Evolutionary conservation across 1,139 yeast genomes (phyloP), one percentile per base, ranked within the genome.

Genomic region (Kurtzmaniella quercitrusa): DNA sequence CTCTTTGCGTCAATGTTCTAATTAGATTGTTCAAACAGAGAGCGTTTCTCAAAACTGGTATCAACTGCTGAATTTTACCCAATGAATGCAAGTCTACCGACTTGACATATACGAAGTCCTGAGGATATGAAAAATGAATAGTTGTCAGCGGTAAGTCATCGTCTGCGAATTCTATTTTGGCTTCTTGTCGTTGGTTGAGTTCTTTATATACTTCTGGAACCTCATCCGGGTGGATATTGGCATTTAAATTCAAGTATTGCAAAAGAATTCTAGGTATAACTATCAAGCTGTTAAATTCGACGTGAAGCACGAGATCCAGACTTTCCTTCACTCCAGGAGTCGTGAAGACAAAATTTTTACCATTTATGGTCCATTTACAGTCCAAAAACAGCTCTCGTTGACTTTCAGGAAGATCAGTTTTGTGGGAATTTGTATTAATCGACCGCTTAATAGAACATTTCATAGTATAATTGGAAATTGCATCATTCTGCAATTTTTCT

Each of bases 41-140:
- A 38, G 57, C 63, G 48, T 65, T 71, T 14, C 76, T 53, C 15
- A 68, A 52, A 0, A 61, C 50, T 1, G 66, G 60, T 3, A 71
- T 40, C 15, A 69, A 41, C 9, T 46, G 48, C 1, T 63, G 47
- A 2, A 70, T 52, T 28, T 62, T 65, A 7, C 45, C 43, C 17
- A 68, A 41, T 23, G 53, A 56, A 20, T 52, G 51, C 14, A 69
- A 49, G 1, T 51, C 47, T 3, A 67, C 32, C 8, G 57, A 48
- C 12, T 48, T 50, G n/a, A 68, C 45, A 7, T 57, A 52, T 2
- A 62, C 47, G 42, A 52, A 47, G 18, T 43, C 43, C 17, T 48
- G 44, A 5, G 47, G 39, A n/a, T 42, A 41, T 28, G 36, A 37
- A 16, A 32, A 9, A 18, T 30, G 28, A 9, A 21, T n/a, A 16